These are phyloP conservation scores for Isoetes engelmannii DNA, from an alignment of 83 land plant species.

Conservation along the genomic window DNA sequence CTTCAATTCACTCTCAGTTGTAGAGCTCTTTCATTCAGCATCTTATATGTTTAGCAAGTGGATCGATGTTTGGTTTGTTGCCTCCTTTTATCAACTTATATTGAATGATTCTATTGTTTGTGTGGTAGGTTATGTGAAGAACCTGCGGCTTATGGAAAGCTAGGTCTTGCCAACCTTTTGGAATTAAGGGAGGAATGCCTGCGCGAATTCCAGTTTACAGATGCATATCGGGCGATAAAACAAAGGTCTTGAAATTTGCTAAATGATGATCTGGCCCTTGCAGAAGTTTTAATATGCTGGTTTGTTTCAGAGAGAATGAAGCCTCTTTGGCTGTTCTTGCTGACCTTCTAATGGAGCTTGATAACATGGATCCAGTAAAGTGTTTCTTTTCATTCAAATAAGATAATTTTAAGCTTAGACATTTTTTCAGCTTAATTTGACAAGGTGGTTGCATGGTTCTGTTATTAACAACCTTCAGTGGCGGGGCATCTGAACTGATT, in stretches of 20 bases:
- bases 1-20: no score
- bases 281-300: conserved; percentile 3
- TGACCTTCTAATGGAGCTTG: conserved; percentile 85
- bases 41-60: no score
- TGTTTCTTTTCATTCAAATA: not conserved
- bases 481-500: no score
- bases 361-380: conserved; percentile 65
- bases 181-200: conserved; percentile 97
- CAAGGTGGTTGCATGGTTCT: no score
- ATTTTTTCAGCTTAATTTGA: not conserved
- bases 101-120: not conserved
- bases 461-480: no score
- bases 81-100: no score
- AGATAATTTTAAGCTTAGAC: not conserved
- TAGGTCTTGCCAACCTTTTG: conserved; percentile 88
- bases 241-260: conserved; percentile 48
- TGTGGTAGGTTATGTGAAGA: conserved; percentile 80
- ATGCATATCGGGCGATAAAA: conserved; percentile 86
- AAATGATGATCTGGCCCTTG: conserved; percentile 1
- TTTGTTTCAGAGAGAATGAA: conserved; percentile 77
- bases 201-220: conserved; percentile 90
- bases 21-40: no score
- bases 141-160: conserved; percentile 98
- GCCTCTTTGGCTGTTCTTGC: conserved; percentile 92
- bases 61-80: no score